phyloP scores from a whole-genome alignment of 148 eudicot species.

The Heliamphora exappendiculata region DNA sequence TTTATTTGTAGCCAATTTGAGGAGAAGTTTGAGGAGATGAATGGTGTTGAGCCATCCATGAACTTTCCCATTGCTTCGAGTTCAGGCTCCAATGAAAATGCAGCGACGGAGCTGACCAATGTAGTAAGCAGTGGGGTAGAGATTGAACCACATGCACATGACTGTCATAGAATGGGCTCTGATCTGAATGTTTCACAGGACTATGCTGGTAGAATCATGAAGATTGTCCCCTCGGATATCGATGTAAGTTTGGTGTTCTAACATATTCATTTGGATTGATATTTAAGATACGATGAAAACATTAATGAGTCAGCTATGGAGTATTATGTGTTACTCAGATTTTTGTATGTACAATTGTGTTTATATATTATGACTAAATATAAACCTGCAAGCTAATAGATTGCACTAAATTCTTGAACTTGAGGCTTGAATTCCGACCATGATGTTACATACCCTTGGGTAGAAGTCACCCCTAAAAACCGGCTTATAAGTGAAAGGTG shows the following conservation, averaged over 20 bases:
- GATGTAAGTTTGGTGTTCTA: constrained; percentile 31
- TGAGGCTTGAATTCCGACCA: background rate
- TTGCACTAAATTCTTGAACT: background rate
- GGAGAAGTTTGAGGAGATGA: constrained; percentile 86
- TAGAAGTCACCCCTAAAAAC: too few species aligned
- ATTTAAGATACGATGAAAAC: background rate
- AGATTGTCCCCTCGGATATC: constrained; percentile 77
- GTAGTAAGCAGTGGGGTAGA: constrained; percentile 30
- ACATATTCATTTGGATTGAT: background rate
- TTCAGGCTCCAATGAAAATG: constrained; percentile 40
- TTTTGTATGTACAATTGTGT: background rate
- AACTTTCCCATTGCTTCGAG: constrained; percentile 41
- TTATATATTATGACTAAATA: background rate
- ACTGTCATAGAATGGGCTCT: constrained; percentile 29
- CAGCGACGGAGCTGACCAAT: constrained; percentile 23
- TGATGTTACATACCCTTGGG: too few species aligned
- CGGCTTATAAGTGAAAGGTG: too few species aligned
- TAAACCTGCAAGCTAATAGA: background rate
- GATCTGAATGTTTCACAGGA: constrained; percentile 55
- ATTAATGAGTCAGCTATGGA: background rate
- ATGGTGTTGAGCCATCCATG: constrained; percentile 44
- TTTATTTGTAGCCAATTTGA: constrained; percentile 73
- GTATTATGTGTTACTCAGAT: background rate
- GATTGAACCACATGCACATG: constrained; percentile 36
- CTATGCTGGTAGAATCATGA: constrained; percentile 65